phyloP scores from a whole-genome alignment of 305 asterid species.

The Solanum hybrid region DNA sequence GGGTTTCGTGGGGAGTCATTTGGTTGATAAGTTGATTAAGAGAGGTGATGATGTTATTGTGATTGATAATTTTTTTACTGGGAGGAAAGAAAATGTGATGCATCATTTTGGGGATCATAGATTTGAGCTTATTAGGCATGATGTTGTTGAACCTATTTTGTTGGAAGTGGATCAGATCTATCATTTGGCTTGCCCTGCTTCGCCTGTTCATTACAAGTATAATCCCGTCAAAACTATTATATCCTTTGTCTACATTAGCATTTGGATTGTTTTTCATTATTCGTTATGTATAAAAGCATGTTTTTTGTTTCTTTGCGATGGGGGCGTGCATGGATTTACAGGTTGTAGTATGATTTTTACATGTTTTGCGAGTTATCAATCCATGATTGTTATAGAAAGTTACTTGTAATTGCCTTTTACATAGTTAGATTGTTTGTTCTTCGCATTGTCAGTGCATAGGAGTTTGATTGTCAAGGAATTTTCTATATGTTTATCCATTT shows the following conservation, averaged over 20 bases:
- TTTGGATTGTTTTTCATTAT: not conserved
- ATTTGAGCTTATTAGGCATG: constrained; percentile 87
- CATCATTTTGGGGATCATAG: constrained; percentile 82
- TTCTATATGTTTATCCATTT: not conserved
- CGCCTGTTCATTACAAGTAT: constrained; percentile 86
- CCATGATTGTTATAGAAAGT: not conserved
- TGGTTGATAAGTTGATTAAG: constrained; percentile 83
- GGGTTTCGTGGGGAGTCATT: constrained; percentile 91
- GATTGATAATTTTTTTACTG: constrained; percentile 85
- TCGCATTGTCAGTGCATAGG: not conserved
- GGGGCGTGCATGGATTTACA: not conserved
- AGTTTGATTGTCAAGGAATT: not conserved
- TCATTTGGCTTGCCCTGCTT: constrained; percentile 84
- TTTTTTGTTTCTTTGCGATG: not conserved
- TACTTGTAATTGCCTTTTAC: not conserved
- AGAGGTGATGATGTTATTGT: constrained; percentile 93
- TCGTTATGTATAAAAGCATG: not conserved
- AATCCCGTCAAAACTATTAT: constrained; percentile 95
- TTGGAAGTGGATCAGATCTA: constrained; percentile 55
- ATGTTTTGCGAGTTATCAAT: not conserved
- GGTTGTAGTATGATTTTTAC: not conserved
- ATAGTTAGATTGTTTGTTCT: not conserved
- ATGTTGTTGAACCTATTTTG: constrained; percentile 90
- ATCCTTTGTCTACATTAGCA: constrained; percentile 33
- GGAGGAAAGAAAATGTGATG: constrained; percentile 83